Evolutionary conservation across 805 yeast genomes (phyloP), one percentile per base, ranked within the genome.

Genomic region (Wickerhamomyces ciferrii): DNA sequence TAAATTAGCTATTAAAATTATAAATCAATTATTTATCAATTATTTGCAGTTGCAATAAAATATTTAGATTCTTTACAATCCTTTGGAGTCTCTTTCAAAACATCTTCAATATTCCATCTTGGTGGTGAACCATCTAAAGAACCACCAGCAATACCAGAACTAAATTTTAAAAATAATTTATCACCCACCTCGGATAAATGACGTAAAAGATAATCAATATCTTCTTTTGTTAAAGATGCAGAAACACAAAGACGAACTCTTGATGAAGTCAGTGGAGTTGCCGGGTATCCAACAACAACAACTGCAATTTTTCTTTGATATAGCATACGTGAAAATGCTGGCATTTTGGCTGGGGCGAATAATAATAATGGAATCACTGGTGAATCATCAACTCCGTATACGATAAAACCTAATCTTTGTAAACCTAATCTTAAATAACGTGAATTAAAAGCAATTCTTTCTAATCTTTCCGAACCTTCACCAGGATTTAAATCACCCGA

Each of bases 281-380:
- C 99, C 11, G 99, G 99, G 63, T 94, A 94, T 34, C 98, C 97
- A 39, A 92, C 98, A 52, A 92, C 84, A 32, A 94, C 99, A 42
- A 92, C 91, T 3, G 99, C 99, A 50, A 94, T 83, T 44, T 86
- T 86, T 66, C 80, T 73, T 53, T 78, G 80, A 56, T 85, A 78
- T 75, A 92, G 77, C 76, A 81, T 78, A 63, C 96, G 78, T 41
- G 96, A 84, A 51, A 90, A 79, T 0, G 92, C 90, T 23, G 96
- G 95, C 96, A 94, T 89, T 63, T 91, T 92, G 25, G 95, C 83
- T 21, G 99, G 99, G 44, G 88, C 80, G 62, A 85, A 94, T 52
- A 91, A 68, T 62, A 94, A 71, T 50, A 92, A 66, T 31, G 99
- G 99, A 49, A 94, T 81, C 44, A 94, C 96, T 2, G 99, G 99